Evolutionary conservation across 1,284 basidiomycete species (phyloP).

Genomic region (Boletus mariae): DNA sequence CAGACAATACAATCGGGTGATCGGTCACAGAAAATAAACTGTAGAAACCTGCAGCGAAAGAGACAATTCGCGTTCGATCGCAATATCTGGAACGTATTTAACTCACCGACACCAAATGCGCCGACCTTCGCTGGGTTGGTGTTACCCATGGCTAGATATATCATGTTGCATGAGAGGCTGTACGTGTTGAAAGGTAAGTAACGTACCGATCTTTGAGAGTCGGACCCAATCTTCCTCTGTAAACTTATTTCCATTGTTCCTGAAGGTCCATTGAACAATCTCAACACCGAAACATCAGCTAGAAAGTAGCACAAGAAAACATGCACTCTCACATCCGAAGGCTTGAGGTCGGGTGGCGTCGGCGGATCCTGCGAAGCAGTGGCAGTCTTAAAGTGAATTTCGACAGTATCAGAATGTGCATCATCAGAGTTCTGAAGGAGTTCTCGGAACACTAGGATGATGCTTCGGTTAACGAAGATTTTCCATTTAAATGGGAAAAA

Average conservation of each 20-base stretch:
- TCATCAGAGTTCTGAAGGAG: slow-evolving; percentile 94
- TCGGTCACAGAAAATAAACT: slow-evolving; percentile 10
- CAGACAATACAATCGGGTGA: background rate
- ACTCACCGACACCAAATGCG: slow-evolving; percentile 56
- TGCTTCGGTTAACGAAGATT: background rate
- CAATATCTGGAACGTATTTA: slow-evolving; percentile 33
- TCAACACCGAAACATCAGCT: slow-evolving; percentile 19
- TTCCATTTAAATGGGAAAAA: background rate
- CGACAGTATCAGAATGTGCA: slow-evolving; percentile 74
- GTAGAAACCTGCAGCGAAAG: slow-evolving; percentile 6
- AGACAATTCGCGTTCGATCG: background rate
- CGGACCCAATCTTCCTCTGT: slow-evolving; percentile 80
- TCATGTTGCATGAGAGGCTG: background rate
- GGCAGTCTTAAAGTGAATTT: slow-evolving; percentile 66
- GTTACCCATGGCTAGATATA: slow-evolving; percentile 63
- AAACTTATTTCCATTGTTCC: slow-evolving; percentile 83
- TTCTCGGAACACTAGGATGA: slow-evolving; percentile 74
- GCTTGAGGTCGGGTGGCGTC: background rate
- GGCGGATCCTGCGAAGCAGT: background rate
- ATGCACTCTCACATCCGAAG: background rate
- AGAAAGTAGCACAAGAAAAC: background rate
- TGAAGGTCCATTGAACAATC: slow-evolving; percentile 75
- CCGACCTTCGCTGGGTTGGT: slow-evolving; percentile 65
- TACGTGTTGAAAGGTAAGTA: background rate
- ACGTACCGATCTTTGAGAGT: slow-evolving; percentile 78